Evolutionary conservation across 306 rosid genomes (phyloP).

Genomic region (Quercus agrifolia): DNA sequence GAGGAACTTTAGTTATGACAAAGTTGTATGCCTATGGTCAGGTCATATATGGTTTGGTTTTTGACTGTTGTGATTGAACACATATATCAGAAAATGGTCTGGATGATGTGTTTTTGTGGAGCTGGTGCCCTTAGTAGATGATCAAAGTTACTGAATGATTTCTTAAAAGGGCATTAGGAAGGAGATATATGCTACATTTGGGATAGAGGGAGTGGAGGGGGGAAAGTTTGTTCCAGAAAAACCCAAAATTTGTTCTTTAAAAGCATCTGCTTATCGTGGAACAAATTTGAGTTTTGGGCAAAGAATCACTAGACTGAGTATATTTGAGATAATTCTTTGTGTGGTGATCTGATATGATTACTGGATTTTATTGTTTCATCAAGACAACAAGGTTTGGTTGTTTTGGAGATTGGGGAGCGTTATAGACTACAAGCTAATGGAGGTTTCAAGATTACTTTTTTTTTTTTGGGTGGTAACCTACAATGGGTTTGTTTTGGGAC

Average conservation of each 20-base stretch:
- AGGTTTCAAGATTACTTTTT: not conserved
- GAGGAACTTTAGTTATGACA: not conserved
- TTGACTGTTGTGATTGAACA: not conserved
- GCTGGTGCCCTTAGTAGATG: not conserved
- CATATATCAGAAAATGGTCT: not conserved
- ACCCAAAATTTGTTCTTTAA: not conserved
- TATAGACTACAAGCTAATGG: too few species aligned
- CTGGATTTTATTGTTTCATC: not conserved
- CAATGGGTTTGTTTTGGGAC: not conserved
- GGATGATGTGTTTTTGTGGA: not conserved
- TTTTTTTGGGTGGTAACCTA: not conserved
- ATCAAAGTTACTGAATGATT: not conserved
- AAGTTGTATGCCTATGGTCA: not conserved
- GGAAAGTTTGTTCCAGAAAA: too few species aligned
- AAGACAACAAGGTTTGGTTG: not conserved
- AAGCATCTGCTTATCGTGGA: not conserved
- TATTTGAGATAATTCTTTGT: not conserved
- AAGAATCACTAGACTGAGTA: not conserved
- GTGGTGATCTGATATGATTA: not conserved
- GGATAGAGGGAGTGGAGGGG: too few species aligned
- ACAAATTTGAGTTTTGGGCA: not conserved
- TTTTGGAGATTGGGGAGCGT: not conserved
- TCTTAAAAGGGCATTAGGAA: not conserved
- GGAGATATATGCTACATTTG: not conserved
- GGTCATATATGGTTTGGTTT: not conserved